phyloP scores from a whole-genome alignment of 2,329 filamentous ascomycete genomes.

The Pseudomassariella vexata region DNA sequence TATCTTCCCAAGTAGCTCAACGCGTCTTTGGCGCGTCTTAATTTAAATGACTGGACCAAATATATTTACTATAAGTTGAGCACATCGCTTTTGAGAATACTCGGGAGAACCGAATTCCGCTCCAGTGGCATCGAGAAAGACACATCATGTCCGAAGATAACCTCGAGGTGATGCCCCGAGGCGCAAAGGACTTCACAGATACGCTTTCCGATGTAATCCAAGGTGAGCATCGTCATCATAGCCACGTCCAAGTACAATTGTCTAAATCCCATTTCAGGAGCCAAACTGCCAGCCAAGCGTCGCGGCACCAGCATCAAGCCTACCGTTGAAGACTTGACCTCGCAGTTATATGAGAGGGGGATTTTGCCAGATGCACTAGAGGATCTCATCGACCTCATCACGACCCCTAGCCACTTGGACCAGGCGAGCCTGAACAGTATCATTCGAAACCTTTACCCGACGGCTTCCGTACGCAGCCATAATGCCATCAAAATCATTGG shows the following conservation, averaged over 20 bases:
- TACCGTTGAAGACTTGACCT: slow-evolving; percentile 56
- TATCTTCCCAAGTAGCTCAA: too few species aligned
- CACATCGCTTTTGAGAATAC: too few species aligned
- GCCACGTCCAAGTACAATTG: too few species aligned
- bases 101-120: too few species aligned
- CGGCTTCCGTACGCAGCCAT: slow-evolving; percentile 53
- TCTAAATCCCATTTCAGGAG: slow-evolving; percentile 34
- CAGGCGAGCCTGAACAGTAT: slow-evolving; percentile 67
- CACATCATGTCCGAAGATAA: too few species aligned
- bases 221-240: too few species aligned
- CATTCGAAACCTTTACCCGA: slow-evolving; percentile 71
- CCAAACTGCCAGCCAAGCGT: slow-evolving; percentile 59
- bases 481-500: slow-evolving; percentile 62
- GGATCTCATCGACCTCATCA: slow-evolving; percentile 61
- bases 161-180: too few species aligned
- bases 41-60: too few species aligned
- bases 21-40: too few species aligned
- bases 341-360: slow-evolving; percentile 62
- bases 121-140: too few species aligned
- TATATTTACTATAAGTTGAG: too few species aligned
- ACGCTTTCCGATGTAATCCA: slow-evolving; percentile 2
- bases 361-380: slow-evolving; percentile 55
- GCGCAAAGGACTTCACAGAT: slow-evolving; percentile 1
- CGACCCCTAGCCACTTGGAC: slow-evolving; percentile 63
- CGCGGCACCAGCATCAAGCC: slow-evolving; percentile 57